Evolutionary conservation across 1,284 basidiomycete species (phyloP), one percentile per base, ranked within the genome.

Genomic region (Ceratobasidium theobromae): DNA sequence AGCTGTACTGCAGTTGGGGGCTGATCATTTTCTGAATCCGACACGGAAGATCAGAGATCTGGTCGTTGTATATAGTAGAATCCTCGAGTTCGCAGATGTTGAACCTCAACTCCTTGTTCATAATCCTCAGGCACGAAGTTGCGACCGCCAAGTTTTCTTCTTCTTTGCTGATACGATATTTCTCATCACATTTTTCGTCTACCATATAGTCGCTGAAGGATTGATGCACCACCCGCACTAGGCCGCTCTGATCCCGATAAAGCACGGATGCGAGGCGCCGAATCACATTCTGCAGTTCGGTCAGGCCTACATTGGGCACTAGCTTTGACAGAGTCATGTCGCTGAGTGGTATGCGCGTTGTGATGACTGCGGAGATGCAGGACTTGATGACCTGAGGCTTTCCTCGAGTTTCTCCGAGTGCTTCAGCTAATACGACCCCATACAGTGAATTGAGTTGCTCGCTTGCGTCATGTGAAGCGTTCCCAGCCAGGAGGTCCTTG

Each of bases 171-270:
- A 65, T 33, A 32, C 18, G 21, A 16, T 35, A 46, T 16, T 65
- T 41, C 16, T 18, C 23, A 9, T 49, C 55, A 11, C 67, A 25
- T 18, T 23, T 23, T 1, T 21, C 41, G 25, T 49, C 40, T 3
- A 46, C 57, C 18, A 68, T 28, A 35, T 40, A 68, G 45, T 66
- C 64, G 11, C 30, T 48, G 48, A 68, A 68, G 9, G 67, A 68
- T 1, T 46, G 46, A 48, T 68, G 67, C 12, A 28, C 41, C 3
- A 68, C 21, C 9, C 67, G 41, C 3, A 68, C 30, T 3, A 38
- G 40, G 23, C 14, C 35, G 9, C 25, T 12, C 1, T n/a, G 14
- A 2, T 54, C 40, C 21, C 40, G 30, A 32, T 64, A 48, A 16
- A 65, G 40, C 18, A 67, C 67, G 2, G 67, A 67, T n/a, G 45